Conservation (phyloP, 208 protist species). For the Trypanosomatidae sp. region DNA sequence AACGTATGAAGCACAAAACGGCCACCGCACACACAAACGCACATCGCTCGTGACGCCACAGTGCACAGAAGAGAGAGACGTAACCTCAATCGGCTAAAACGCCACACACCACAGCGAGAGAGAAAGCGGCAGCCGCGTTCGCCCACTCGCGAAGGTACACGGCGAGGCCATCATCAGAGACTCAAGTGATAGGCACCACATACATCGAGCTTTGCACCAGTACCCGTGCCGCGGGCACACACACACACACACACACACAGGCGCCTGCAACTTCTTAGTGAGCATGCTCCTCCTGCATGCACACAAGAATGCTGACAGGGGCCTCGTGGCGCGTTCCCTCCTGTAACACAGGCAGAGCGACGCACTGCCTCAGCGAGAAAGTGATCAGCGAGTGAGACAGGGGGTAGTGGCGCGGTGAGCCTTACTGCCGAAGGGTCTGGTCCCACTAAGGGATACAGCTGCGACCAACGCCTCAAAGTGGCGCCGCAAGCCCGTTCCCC, state of each 20-base stretch:
- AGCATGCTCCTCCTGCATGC: neutral
- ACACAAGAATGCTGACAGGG: neutral
- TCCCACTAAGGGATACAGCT: neutral
- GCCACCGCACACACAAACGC: neutral
- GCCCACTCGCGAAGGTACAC: neutral
- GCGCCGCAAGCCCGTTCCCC: neutral
- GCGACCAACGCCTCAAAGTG: neutral
- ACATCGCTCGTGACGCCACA: neutral
- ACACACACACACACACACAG: constrained; percentile 3
- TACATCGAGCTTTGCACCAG: neutral
- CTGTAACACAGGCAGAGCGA: neutral
- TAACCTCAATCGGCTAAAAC: neutral
- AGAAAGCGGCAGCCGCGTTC: neutral
- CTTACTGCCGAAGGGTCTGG: neutral
- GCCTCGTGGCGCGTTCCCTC: neutral
- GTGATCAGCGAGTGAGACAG: neutral
- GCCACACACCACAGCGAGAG: neutral
- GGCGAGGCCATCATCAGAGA: neutral
- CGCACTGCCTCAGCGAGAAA: neutral
- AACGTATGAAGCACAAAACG: neutral
- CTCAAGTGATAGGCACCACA: neutral
- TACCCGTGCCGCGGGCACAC: neutral
- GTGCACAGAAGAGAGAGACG: neutral
- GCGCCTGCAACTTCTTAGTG: neutral
- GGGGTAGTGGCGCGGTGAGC: neutral